Evolutionary conservation across 2,329 filamentous ascomycete species (phyloP), one percentile per base, ranked within the genome.

Genomic region (Fusarium tjaetaba): DNA sequence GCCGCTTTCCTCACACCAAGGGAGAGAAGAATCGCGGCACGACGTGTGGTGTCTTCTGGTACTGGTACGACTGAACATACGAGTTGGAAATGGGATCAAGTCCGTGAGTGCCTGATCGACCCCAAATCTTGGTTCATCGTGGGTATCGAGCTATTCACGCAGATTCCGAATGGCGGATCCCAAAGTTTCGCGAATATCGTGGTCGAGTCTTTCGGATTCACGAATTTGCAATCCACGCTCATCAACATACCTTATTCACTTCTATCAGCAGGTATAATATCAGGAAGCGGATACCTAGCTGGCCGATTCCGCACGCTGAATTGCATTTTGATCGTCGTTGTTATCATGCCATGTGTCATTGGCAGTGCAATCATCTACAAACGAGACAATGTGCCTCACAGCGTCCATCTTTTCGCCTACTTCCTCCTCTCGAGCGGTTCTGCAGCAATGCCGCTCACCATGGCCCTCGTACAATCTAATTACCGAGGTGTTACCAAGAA

Each of bases 131-230:
- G 88, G 88, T 81, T 91, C 53, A 84, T 91, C 51, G 84, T 89
- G 65, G 82, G 81, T 4, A 85, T 91, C 28, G 84, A 86, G 28
- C 69, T 91, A 9, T 78, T 87, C 6, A 87, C 85, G 4, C 87
- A 89, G 78, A 90, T 91, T 30, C 89, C 90, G 45, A 92, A 91
- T 69, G 89, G 89, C 38, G 89, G 90, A 30, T 89, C 88, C 1
- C 86, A 88, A 73, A 88, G 86, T 73, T 90, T 91, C 55, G 86
- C 86, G 45, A 90, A 89, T 74, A 84, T 90, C 41, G 86, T 90
- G 60, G 84, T 90, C 76, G 83, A 81, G 51, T 88, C 86, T 9
- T 89, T 90, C 57, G 86, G 87, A 14, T 90, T 89, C 77, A 86
- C 86, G 0, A 84, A 84, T 42, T 80, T 90, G 38, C 83, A 90